Evolutionary conservation across 208 protist genomes (phyloP).

Genomic region (Crithidia acanthocephali): DNA sequence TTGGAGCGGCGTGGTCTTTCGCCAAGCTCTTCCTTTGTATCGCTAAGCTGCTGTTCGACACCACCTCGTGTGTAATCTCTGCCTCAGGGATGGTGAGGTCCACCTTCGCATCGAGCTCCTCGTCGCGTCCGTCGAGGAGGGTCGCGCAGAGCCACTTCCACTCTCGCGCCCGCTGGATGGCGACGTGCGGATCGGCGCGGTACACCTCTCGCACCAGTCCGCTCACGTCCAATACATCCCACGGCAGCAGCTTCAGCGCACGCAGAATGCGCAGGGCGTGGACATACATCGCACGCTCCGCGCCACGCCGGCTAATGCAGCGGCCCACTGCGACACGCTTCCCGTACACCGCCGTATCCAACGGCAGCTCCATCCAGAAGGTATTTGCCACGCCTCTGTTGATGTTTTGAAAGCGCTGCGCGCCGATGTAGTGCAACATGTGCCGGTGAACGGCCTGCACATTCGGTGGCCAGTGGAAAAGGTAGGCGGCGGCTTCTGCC

Average conservation of each 20-base stretch:
- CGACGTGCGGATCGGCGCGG: not conserved
- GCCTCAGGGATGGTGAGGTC: slow-evolving; percentile 2
- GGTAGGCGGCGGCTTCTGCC: slow-evolving; percentile 20
- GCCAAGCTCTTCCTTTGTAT: not conserved
- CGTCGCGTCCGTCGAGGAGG: slow-evolving; percentile 6
- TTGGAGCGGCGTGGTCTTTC: not conserved
- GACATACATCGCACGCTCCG: slow-evolving; percentile 59
- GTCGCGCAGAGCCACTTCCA: slow-evolving; percentile 21
- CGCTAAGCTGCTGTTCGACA: not conserved
- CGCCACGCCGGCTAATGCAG: slow-evolving; percentile 48
- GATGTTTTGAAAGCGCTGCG: slow-evolving; percentile 38
- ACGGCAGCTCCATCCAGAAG: slow-evolving; percentile 73
- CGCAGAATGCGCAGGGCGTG: slow-evolving; percentile 66
- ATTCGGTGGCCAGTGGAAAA: slow-evolving; percentile 12
- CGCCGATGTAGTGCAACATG: slow-evolving; percentile 61
- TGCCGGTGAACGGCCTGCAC: not conserved
- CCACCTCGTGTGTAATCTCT: slow-evolving; percentile 1
- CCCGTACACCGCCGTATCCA: slow-evolving; percentile 43
- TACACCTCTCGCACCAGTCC: slow-evolving; percentile 30
- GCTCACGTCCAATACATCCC: slow-evolving; percentile 29
- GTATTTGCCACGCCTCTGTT: slow-evolving; percentile 49
- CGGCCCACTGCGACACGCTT: slow-evolving; percentile 59
- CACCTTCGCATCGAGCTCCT: not conserved
- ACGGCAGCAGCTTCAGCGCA: slow-evolving; percentile 43
- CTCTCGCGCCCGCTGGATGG: slow-evolving; percentile 1